Percentiles rank a stretch among this genome's conserved stretches.
Evolutionary conservation across 148 eudicot genomes (phyloP).

Genomic region (Persicaria tinctoria): DNA sequence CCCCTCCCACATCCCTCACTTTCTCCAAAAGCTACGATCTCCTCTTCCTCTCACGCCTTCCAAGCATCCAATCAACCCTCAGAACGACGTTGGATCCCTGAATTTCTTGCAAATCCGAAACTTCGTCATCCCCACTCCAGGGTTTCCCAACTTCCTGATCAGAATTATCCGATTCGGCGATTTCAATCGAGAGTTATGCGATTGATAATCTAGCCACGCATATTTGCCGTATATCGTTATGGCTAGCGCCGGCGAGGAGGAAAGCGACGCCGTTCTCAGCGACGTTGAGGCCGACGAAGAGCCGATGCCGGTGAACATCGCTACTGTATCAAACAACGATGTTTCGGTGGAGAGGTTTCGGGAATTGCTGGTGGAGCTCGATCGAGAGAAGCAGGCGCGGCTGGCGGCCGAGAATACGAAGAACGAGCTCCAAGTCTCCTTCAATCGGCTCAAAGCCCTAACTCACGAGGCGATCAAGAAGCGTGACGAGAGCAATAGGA

Average conservation of each 20-base stretch:
- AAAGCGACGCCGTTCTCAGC: slow-evolving; percentile 61
- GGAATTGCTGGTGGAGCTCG: slow-evolving; percentile 66
- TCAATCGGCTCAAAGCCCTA: slow-evolving; percentile 56
- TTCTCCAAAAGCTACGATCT: too few relatives aligned
- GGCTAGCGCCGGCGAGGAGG: slow-evolving; percentile 49
- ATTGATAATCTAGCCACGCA: too few relatives aligned
- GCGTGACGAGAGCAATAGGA: not conserved
- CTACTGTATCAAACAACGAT: slow-evolving; percentile 5
- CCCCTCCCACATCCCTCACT: too few relatives aligned
- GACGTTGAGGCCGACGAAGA: slow-evolving; percentile 69
- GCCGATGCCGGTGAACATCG: slow-evolving; percentile 20
- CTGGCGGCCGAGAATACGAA: slow-evolving; percentile 50
- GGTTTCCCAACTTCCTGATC: too few relatives aligned
- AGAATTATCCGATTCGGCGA: too few relatives aligned
- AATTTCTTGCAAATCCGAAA: too few relatives aligned
- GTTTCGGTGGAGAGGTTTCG: slow-evolving; percentile 51
- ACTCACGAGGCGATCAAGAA: slow-evolving; percentile 65
- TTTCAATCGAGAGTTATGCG: too few relatives aligned
- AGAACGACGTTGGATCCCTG: too few relatives aligned
- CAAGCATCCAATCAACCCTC: too few relatives aligned
- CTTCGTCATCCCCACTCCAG: too few relatives aligned
- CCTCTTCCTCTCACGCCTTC: too few relatives aligned
- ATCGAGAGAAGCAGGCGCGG: slow-evolving; percentile 60
- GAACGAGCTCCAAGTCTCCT: slow-evolving; percentile 46
- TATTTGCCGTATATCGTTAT: not conserved